Evolutionary conservation across 2,329 filamentous ascomycete species (phyloP).

Genomic region (Scedosporium apiospermum): DNA sequence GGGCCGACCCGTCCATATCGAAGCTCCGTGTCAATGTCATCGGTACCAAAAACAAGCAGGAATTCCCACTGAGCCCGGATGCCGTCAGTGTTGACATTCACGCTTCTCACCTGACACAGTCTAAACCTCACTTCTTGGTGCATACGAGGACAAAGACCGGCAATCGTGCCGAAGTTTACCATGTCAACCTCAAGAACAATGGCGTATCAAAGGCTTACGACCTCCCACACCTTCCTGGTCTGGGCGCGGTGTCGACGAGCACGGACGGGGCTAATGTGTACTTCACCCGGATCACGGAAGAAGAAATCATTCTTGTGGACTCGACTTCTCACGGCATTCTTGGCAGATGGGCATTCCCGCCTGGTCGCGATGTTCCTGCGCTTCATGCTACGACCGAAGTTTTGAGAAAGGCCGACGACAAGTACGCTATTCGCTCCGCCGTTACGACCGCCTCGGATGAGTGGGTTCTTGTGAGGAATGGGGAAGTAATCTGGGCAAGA

Average conservation of each 20-base stretch:
- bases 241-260: conserved; percentile 70
- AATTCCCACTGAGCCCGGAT: conserved; percentile 38
- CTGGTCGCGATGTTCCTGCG: conserved; percentile 32
- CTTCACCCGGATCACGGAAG: conserved; percentile 72
- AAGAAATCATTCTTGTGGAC: conserved; percentile 64
- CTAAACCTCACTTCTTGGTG: conserved; percentile 74
- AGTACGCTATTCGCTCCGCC: conserved; percentile 71
- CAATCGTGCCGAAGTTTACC: conserved; percentile 79
- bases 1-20: conserved; percentile 55
- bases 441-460: conserved; percentile 58
- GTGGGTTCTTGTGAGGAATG: conserved; percentile 79
- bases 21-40: conserved; percentile 65
- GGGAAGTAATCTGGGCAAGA: conserved; percentile 69
- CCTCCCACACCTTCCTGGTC: conserved; percentile 60
- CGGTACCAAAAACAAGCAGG: conserved; percentile 46
- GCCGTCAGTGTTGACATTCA: conserved; percentile 54
- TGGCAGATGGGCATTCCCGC: conserved; percentile 59
- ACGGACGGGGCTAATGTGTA: conserved; percentile 74
- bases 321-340: conserved; percentile 70
- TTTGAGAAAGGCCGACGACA: conserved; percentile 56
- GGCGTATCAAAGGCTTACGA: conserved; percentile 70
- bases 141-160: conserved; percentile 62
- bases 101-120: conserved; percentile 61
- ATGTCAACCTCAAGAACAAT: conserved; percentile 63
- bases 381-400: conserved; percentile 74